A percentile compares a stretch with the other conserved stretches of the same genome.
phyloP scores from a whole-genome alignment of 164 flowering plant genomes.

The Brasenia schreberi region DNA sequence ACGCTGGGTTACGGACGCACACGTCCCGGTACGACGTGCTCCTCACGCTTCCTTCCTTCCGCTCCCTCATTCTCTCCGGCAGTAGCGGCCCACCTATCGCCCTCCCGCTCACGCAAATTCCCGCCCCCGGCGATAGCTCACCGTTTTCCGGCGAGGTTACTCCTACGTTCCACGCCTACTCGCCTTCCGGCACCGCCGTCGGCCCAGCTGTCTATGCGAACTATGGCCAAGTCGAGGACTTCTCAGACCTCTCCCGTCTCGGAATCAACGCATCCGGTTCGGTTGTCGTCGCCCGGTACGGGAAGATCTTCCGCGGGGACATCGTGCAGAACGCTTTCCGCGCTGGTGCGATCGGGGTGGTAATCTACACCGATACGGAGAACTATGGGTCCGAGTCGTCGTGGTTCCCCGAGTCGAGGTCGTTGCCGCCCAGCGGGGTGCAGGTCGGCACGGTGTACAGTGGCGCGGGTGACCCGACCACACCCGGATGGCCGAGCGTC shows the following conservation, averaged over 20 bases:
- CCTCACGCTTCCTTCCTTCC: constrained; percentile 38
- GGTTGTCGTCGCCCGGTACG: constrained; percentile 50
- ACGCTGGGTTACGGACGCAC: constrained; percentile 24
- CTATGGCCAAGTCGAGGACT: constrained; percentile 62
- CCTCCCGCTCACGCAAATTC: constrained; percentile 40
- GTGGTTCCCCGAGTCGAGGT: constrained; percentile 45
- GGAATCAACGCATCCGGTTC: constrained; percentile 42
- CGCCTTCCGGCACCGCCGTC: constrained; percentile 35
- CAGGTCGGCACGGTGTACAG: constrained; percentile 51
- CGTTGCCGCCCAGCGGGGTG: constrained; percentile 81
- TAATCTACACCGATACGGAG: constrained; percentile 47
- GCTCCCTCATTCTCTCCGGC: constrained; percentile 27
- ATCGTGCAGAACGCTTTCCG: constrained; percentile 42
- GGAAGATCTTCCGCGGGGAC: constrained; percentile 60
- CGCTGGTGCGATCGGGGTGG: constrained; percentile 47
- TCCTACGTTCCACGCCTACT: constrained; percentile 61
- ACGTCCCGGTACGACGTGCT: constrained; percentile 32
- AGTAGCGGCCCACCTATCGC: constrained; percentile 13
- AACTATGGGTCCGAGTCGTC: constrained; percentile 46
- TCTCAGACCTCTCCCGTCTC: constrained; percentile 17
- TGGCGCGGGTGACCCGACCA: constrained; percentile 60
- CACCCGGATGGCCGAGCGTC: constrained; percentile 67
- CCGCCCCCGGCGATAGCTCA: constrained; percentile 34
- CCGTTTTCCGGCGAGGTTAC: constrained; percentile 34
- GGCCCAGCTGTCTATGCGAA: constrained; percentile 55